phyloP scores from a whole-genome alignment of 345 rosid species.

The Rhodomyrtus tomentosa region DNA sequence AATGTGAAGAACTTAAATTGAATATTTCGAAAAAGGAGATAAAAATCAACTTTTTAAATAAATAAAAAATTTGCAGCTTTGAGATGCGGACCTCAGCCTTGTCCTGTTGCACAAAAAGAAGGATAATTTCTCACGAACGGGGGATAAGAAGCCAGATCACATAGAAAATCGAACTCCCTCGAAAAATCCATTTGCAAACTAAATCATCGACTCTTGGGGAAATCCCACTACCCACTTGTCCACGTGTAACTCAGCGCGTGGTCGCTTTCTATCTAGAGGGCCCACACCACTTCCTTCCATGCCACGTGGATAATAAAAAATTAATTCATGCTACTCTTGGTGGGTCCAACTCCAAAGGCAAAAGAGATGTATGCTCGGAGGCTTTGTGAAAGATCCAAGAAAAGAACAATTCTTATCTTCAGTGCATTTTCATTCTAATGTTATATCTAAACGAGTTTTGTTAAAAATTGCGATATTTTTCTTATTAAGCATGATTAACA shows the following conservation, averaged over 20 bases:
- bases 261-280: not conserved
- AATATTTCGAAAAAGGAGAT: not conserved
- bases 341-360: not conserved
- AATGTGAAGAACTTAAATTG: not conserved
- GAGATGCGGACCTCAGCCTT: not conserved
- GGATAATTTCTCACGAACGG: not conserved
- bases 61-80: too few relatives aligned
- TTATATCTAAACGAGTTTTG: not conserved
- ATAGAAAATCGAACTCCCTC: not conserved
- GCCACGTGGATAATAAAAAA: too few relatives aligned
- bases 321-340: not conserved
- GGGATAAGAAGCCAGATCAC: not conserved
- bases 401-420: too few relatives aligned
- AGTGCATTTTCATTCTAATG: not conserved
- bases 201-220: too few relatives aligned
- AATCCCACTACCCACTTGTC: not conserved
- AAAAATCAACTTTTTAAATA: not conserved
- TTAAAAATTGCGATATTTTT: too few relatives aligned
- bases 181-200: not conserved
- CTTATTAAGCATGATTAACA: too few relatives aligned
- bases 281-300: not conserved
- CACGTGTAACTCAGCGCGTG: not conserved
- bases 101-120: not conserved
- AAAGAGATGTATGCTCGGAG: not conserved
- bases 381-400: not conserved